Evolutionary conservation across 495 filamentous ascomycete genomes (phyloP).

Genomic region (Daldinia bambusicola): DNA sequence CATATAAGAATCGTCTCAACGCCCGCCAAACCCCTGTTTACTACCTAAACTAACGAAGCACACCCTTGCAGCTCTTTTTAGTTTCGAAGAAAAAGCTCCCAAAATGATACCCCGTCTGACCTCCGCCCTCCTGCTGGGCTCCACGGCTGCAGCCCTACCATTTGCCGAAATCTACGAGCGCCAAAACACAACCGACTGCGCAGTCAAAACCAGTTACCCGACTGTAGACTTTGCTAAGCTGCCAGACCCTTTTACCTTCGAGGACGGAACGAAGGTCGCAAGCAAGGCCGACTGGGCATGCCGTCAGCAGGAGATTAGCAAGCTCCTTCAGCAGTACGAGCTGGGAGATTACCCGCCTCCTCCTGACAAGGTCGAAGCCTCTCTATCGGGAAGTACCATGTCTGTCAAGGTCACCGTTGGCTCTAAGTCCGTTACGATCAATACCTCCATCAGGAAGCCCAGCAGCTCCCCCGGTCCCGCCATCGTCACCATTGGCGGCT

Average conservation of each 20-base stretch:
- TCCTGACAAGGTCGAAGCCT: conserved; percentile 51
- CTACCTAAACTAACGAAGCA: conserved; percentile 31
- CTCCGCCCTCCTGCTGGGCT: conserved; percentile 54
- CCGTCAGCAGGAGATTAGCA: conserved; percentile 61
- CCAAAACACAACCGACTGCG: conserved; percentile 50
- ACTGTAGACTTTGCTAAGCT: conserved; percentile 54
- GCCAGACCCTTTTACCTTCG: conserved; percentile 63
- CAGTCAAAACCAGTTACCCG: conserved; percentile 42
- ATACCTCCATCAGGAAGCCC: conserved; percentile 52
- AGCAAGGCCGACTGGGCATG: conserved; percentile 62
- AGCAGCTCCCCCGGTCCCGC: conserved; percentile 57
- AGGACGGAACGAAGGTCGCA: conserved; percentile 56
- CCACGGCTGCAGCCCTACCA: conserved; percentile 54
- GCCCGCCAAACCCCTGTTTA: conserved; percentile 21
- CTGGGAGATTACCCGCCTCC: conserved; percentile 60
- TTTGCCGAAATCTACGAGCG: conserved; percentile 57
- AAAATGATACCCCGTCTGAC: conserved; percentile 56
- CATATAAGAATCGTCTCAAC: conserved; percentile 29
- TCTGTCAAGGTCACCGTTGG: conserved; percentile 56
- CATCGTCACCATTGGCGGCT: conserved; percentile 60
- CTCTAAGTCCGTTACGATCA: conserved; percentile 62
- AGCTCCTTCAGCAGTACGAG: conserved; percentile 63
- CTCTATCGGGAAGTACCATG: conserved; percentile 46
- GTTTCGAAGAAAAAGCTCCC: background rate
- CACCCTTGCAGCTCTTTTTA: conserved; percentile 19